These are phyloP conservation scores for Monilinia fructicola DNA, from an alignment of 2,329 filamentous ascomycete genomes.

Conservation along the genomic window DNA sequence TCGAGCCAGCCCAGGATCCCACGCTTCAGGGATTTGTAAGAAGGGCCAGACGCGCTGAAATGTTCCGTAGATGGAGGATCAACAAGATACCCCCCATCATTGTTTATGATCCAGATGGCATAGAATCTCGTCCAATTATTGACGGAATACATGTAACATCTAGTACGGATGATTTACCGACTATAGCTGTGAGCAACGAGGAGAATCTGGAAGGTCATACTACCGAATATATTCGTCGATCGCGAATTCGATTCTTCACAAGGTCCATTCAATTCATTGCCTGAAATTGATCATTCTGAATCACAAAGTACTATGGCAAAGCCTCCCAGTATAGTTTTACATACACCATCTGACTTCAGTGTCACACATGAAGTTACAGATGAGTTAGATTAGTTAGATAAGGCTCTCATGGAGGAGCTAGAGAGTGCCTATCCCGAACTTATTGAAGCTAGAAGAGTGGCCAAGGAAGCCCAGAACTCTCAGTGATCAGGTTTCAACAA, in stretches of 20 bases:
- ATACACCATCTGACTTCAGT: neutral
- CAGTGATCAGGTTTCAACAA: neutral
- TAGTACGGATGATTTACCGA: neutral
- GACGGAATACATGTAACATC: neutral
- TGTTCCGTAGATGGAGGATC: neutral
- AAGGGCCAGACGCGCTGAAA: constrained; percentile 6
- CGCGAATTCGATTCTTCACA: neutral
- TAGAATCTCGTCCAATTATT: neutral
- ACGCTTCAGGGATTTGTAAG: constrained; percentile 1
- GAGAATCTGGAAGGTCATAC: neutral
- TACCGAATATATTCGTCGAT: neutral
- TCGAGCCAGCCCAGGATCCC: neutral
- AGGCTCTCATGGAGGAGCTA: neutral
- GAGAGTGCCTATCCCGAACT: neutral
- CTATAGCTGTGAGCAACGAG: neutral
- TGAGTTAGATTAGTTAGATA: neutral
- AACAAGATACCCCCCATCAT: neutral
- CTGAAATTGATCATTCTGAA: neutral
- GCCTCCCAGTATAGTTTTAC: neutral
- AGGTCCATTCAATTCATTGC: neutral
- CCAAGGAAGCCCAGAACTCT: neutral
- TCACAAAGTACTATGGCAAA: neutral
- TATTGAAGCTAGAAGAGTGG: neutral
- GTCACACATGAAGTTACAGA: neutral
- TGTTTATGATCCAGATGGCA: neutral